Evolutionary conservation across 352 stramenopile species (phyloP), one percentile per base, ranked within the genome.

Genomic region (Globisporangium emineosum): DNA sequence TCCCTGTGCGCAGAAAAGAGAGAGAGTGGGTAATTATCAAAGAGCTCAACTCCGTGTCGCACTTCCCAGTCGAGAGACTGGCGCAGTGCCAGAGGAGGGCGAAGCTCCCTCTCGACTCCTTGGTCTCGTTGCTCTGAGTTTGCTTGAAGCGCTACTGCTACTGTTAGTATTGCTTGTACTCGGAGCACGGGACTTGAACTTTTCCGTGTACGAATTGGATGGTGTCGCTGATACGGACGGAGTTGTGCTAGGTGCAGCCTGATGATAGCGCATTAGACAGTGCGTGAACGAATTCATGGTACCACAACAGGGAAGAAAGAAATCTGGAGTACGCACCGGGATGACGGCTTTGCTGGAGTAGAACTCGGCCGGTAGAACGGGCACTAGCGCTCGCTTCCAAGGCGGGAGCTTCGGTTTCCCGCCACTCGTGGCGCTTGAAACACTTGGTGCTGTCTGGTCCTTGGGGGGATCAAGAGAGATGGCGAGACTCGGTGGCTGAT

Each of bases 331-430:
- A 23, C 73, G 15, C 69, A 89, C 80, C 53, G 78, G 69, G 19
- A 84, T 27, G 32, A 81, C 64, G 3, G 72, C 79, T 65, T 91
- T 83, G 35, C 77, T 70, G 15, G 77, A 67, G 61, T 87, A 88
- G 49, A 67, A 73, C 37, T 89, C 72, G 1, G 62, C 49, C 19
- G 81, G 78, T 10, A 83, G 66, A 25, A 91, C 67, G 8, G 84
- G 84, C 32, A 93, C 79, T 1, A 75, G 79, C 10, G 79, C 69
- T 37, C 70, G 77, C 57, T 88, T 89, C 81, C 84, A 90, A 4
- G 68, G 57, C 25, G 79, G 75, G 0, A 78, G 42, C 35, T 78
- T 88, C 27, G 66, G 64, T 43, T 55, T 57, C 27, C 54, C 55
- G 53, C 57, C 27, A 58, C 65, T 64, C 30, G 25, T 37, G 53